A percentile compares a stretch with the other conserved stretches of the same genome.
Conservation (phyloP, 176 grass and related monocot species). For the Carex pumila region DNA sequence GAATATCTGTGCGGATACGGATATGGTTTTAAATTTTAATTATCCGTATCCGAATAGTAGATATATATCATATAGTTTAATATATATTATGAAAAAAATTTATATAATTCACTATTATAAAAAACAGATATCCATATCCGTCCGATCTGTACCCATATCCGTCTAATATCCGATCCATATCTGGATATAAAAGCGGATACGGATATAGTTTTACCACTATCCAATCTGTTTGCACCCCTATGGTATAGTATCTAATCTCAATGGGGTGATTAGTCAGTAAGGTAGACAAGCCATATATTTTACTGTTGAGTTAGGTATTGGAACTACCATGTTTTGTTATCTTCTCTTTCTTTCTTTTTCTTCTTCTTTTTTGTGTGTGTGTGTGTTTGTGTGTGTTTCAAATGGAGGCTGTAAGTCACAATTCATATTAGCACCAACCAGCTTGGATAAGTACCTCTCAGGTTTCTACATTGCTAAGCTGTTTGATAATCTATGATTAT, state of each 20-base stretch:
- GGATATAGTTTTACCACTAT: no score
- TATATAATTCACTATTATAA: no score
- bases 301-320: background rate
- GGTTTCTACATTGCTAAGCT: background rate
- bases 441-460: background rate
- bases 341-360: background rate
- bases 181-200: no score
- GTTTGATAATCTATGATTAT: background rate
- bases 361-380: no score
- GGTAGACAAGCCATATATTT: background rate
- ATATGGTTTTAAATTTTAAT: no score
- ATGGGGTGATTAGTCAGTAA: background rate
- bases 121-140: no score
- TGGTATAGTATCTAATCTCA: background rate
- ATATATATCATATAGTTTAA: no score
- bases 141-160: no score
- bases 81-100: no score
- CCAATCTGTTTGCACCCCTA: background rate
- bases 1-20: no score
- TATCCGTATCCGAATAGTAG: no score
- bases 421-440: slow-evolving; percentile 1
- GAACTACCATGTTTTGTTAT: background rate
- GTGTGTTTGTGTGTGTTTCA: background rate
- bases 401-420: background rate
- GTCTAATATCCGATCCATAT: no score